Percentiles rank a stretch among this genome's conserved stretches.
Evolutionary conservation across 2,329 filamentous ascomycete species (phyloP).

Genomic region (Penicillium expansum): DNA sequence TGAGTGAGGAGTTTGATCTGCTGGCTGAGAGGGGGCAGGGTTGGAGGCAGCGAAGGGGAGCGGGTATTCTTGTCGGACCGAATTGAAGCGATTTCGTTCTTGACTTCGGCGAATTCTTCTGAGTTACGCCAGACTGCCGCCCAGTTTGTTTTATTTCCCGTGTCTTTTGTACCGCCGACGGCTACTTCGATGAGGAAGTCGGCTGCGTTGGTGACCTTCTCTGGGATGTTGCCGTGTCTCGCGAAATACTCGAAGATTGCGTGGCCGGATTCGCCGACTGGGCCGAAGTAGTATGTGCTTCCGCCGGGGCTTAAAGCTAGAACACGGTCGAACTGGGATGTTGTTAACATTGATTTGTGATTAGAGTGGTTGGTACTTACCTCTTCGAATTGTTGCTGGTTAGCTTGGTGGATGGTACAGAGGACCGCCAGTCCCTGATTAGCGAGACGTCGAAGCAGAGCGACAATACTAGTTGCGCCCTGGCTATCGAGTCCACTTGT

Average conservation of each 20-base stretch:
- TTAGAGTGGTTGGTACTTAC: slow-evolving; percentile 7
- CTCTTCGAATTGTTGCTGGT: slow-evolving; percentile 57
- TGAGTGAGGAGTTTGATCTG: slow-evolving; percentile 66
- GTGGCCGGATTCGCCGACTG: slow-evolving; percentile 60
- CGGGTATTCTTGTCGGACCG: slow-evolving; percentile 45
- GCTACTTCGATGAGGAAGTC: slow-evolving; percentile 62
- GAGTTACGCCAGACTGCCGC: slow-evolving; percentile 66
- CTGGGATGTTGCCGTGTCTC: slow-evolving; percentile 58
- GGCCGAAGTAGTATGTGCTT: slow-evolving; percentile 67
- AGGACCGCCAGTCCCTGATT: slow-evolving; percentile 63
- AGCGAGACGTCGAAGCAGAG: slow-evolving; percentile 61
- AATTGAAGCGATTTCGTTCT: slow-evolving; percentile 62
- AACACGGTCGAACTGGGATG: slow-evolving; percentile 64
- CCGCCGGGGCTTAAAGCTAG: slow-evolving; percentile 64
- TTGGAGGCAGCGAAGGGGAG: slow-evolving; percentile 44
- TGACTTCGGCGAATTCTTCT: slow-evolving; percentile 54
- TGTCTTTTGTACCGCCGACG: slow-evolving; percentile 50
- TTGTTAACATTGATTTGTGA: slow-evolving; percentile 8
- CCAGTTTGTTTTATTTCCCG: slow-evolving; percentile 60
- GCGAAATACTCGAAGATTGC: slow-evolving; percentile 64
- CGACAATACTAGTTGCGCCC: slow-evolving; percentile 61
- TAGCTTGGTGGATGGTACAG: slow-evolving; percentile 68
- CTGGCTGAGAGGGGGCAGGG: slow-evolving; percentile 43
- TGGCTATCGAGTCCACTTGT: slow-evolving; percentile 65
- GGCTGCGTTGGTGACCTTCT: slow-evolving; percentile 59